Base-by-base conservation (phyloP, 495 filamentous ascomycete genomes). In the Collariella sp. region DNA sequence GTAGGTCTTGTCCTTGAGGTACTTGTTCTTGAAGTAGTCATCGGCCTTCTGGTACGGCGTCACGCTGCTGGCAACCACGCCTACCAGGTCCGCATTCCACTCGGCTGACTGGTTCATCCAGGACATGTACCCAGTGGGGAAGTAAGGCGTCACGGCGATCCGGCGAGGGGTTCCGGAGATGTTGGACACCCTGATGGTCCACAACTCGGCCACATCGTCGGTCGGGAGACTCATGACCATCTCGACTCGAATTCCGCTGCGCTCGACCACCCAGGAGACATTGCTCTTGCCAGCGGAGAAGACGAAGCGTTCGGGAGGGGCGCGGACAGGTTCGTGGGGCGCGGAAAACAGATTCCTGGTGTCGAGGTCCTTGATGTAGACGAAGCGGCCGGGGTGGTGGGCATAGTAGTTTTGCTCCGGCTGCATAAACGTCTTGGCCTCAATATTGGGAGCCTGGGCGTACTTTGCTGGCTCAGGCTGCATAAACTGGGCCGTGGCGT, bases 101-200 rank as follows among this genome's bases (percentile, higher is more conserved):
- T 77, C 73, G 43, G 72, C 78, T 29, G 72, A 74, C 59, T 80
- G 78, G 65, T 79, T 79, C 77, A 80, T 80, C 78, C 78, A 80
- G 33, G 78, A 79, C 75, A 78, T 79, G 67, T 79, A 79, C 24
- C 78, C 78, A 55, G 79, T 73, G 42, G 75, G 71, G 67, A 80
- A 80, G 60, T 78, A 78, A 3, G 78, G 77, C 46, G 76, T 78
- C 43, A 80, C 67, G 60, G 74, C 75, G 60, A 80, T 61, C 44
- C 66, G 71, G 31, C 78, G 70, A 5, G 67, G 60, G 15, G 67
- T 67, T 39, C 57, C 61, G 10, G 73, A 72, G 20, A 80, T 43
- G 57, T 80, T 80, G 41, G 74, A 74, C 40, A 80, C 74, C 57
- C 68, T 72, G 51, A 80, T 70, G 46, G 71, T 72, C 78, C 78